Percentiles rank a stretch among this genome's conserved stretches.
Conservation (phyloP, 257 asterid species). For the Petunia axillaris region DNA sequence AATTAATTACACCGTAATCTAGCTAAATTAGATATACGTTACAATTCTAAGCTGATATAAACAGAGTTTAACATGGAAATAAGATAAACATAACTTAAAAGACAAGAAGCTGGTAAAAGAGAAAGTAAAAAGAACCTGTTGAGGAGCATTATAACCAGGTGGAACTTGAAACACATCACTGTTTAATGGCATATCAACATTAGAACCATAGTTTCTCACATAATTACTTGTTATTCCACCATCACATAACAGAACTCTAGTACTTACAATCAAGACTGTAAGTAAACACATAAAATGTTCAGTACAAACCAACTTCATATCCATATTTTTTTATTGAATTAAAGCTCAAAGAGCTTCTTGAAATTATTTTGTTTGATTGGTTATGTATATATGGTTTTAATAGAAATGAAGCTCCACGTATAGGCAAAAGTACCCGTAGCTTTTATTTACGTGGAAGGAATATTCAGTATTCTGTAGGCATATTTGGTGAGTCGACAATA, state of each 20-base stretch:
- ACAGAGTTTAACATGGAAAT: not conserved
- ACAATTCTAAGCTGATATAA: not conserved
- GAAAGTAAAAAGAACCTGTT: conserved; percentile 43
- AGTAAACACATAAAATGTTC: not conserved
- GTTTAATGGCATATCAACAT: conserved; percentile 61
- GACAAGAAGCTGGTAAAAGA: not conserved
- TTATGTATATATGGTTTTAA: not conserved
- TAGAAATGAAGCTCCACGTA: conserved; percentile 6
- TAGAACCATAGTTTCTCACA: conserved; percentile 39
- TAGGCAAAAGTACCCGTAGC: not conserved
- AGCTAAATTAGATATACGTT: too few species aligned
- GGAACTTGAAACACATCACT: conserved; percentile 65
- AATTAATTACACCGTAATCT: too few species aligned
- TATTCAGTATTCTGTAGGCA: conserved; percentile 14
- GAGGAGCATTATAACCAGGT: conserved; percentile 68
- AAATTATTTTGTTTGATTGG: not conserved
- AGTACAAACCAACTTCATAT: not conserved
- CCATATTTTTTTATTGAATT: not conserved
- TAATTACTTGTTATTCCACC: conserved; percentile 53
- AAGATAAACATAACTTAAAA: not conserved
- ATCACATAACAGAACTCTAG: conserved; percentile 27
- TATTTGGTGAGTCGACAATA: not conserved
- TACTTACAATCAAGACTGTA: not conserved
- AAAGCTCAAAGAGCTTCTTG: not conserved
- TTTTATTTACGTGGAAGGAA: not conserved